Conservation (phyloP, 208 protist species). For the Leishmania mexicana region DNA sequence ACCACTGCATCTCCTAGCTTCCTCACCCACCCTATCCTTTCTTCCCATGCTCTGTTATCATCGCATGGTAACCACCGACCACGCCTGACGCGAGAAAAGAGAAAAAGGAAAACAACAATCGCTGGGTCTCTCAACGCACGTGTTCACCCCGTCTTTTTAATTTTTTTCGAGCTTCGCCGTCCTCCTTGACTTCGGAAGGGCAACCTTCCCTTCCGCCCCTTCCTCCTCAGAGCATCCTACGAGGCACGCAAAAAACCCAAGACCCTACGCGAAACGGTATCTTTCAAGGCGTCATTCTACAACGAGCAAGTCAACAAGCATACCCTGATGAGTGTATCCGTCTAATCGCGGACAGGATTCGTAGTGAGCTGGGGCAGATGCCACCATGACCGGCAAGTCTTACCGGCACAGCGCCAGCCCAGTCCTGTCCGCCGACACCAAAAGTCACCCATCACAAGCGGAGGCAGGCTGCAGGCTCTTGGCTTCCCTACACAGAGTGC, state of each 20-base stretch:
- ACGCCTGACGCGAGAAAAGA: background rate
- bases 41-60: background rate
- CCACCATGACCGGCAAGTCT: background rate
- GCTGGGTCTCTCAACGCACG: background rate
- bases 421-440: background rate
- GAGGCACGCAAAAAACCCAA: background rate
- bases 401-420: background rate
- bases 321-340: background rate
- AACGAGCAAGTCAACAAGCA: background rate
- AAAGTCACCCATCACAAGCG: background rate
- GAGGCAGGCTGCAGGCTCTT: background rate
- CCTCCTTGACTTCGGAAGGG: background rate
- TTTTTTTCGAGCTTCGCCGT: background rate
- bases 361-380: background rate
- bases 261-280: background rate
- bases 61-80: background rate
- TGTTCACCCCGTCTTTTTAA: background rate
- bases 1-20: background rate
- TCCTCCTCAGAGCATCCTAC: slow-evolving; percentile 2
- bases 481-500: background rate
- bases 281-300: background rate
- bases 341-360: background rate
- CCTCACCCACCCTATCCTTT: background rate
- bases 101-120: slow-evolving; percentile 8
- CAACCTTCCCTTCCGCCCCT: background rate